A percentile compares a stretch with the other conserved stretches of the same genome.
Conservation (phyloP, 441 rosid genomes). For the Sinapis alba region DNA sequence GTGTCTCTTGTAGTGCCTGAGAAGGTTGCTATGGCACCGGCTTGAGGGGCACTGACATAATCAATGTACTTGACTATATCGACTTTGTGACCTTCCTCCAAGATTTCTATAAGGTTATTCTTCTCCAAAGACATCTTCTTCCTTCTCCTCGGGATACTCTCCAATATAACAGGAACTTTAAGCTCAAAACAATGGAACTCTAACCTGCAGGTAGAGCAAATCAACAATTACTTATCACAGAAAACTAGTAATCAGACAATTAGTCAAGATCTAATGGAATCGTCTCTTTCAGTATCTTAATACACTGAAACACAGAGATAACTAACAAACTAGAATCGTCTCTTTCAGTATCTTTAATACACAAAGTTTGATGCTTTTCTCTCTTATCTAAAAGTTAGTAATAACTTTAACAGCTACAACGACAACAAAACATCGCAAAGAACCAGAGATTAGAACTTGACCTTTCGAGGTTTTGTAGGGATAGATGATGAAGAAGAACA, state of each 20-base stretch:
- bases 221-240: slow-evolving; percentile 2
- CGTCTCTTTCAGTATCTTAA: too few relatives aligned
- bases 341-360: too few relatives aligned
- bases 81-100: slow-evolving; percentile 61
- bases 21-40: slow-evolving; percentile 87
- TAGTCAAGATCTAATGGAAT: too few relatives aligned
- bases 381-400: slow-evolving; percentile 1
- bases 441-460: background rate
- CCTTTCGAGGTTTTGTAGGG: slow-evolving; percentile 33
- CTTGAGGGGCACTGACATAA: slow-evolving; percentile 74
- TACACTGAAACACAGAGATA: background rate
- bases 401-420: background rate
- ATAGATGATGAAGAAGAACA: slow-evolving; percentile 17
- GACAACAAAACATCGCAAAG: background rate
- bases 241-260: background rate
- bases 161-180: too few relatives aligned
- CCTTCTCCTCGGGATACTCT: too few relatives aligned
- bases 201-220: slow-evolving; percentile 23
- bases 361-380: too few relatives aligned
- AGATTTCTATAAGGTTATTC: slow-evolving; percentile 65
- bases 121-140: slow-evolving; percentile 55
- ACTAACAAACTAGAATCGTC: background rate
- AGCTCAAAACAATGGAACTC: background rate
- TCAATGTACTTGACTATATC: slow-evolving; percentile 64
- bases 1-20: slow-evolving; percentile 83